Base-by-base conservation (phyloP, 108 stramenopile genomes). In the Discostella stelligeroides region DNA sequence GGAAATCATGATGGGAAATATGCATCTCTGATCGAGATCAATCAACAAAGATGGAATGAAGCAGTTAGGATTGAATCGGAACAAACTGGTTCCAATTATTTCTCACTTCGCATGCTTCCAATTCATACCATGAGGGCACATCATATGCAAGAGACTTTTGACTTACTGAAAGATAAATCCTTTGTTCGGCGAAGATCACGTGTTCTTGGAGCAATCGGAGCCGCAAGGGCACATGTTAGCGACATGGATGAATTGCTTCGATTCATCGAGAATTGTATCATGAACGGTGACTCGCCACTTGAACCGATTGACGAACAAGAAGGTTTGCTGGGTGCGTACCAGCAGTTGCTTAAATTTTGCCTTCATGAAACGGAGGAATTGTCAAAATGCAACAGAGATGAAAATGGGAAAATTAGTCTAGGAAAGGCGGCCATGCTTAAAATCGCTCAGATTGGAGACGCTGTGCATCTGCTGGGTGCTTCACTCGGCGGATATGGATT, bases 401-500 rank as follows among this genome's bases (percentile, higher is more conserved):
- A 46, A 13, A 47, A 43, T 57, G 77, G 72, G 61, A 63, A 54
- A 51, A 20, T 49, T 18, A 29, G 29, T 46, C 39, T 66, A 30
- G 60, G 42, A 40, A 64, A 71, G 40, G 62, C 77, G 0, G 53
- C 61, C 20, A 60, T 79, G 50, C 20, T 43, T 45, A 63, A 76
- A 76, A 66, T 62, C 34, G 60, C 54, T 28, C 74, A 83, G 46
- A 43, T 60, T 24, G 82, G 82, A 21, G 57, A 76, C 41, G 79
- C 82, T 3, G n/a, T 83, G 63, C 82, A 83, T 47, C 38, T 83
- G n/a, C 41, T 83, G 75, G 82, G 79, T 48, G 77, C 68, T 13
- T 83, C 82, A 0, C 56, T 83, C 20, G 82, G 82, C 24, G 73
- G 72, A 13, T 79, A 76, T 23, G 79, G 79, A 1, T 76, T 76